These are phyloP conservation scores for Astragalus glycyphyllos DNA, from an alignment of 306 rosid species.

Conservation along the genomic window DNA sequence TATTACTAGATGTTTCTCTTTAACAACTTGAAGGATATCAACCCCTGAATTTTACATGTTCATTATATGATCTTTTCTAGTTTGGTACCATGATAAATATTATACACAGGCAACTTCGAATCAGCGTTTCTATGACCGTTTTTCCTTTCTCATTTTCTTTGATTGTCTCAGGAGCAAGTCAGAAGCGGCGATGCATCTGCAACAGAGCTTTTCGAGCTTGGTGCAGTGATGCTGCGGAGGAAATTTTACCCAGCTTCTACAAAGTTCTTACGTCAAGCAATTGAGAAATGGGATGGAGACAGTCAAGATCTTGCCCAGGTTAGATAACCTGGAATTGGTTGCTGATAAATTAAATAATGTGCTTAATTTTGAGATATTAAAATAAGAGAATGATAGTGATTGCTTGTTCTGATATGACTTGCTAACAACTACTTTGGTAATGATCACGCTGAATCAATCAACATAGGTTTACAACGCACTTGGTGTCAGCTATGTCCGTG, in stretches of 20 bases:
- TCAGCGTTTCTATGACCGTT: conserved; percentile 14
- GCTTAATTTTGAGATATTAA: conserved; percentile 2
- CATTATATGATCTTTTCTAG: not conserved
- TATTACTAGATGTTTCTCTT: conserved; percentile 13
- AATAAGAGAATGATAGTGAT: conserved; percentile 21
- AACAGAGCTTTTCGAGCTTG: conserved; percentile 91
- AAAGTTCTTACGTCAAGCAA: conserved; percentile 86
- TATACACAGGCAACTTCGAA: conserved; percentile 7
- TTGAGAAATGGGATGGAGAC: conserved; percentile 97
- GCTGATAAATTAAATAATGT: not conserved
- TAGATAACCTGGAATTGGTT: conserved; percentile 41
- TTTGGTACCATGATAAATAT: conserved; percentile 20
- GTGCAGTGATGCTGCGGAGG: conserved; percentile 98
- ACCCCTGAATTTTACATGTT: conserved; percentile 26
- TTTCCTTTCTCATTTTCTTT: conserved; percentile 25
- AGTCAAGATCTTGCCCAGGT: conserved; percentile 96
- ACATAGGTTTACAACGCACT: conserved; percentile 93
- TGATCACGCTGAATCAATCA: conserved; percentile 24
- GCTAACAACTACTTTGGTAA: conserved; percentile 27
- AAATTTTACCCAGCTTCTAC: conserved; percentile 94
- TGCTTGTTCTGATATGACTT: conserved; percentile 17
- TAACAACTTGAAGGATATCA: conserved; percentile 32
- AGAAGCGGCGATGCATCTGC: conserved; percentile 97
- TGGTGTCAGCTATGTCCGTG: conserved; percentile 85
- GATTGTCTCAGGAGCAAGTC: conserved; percentile 79